Evolutionary conservation across 192 early-diverging fungal species (phyloP).

Genomic region (Mortierella hygrophila): DNA sequence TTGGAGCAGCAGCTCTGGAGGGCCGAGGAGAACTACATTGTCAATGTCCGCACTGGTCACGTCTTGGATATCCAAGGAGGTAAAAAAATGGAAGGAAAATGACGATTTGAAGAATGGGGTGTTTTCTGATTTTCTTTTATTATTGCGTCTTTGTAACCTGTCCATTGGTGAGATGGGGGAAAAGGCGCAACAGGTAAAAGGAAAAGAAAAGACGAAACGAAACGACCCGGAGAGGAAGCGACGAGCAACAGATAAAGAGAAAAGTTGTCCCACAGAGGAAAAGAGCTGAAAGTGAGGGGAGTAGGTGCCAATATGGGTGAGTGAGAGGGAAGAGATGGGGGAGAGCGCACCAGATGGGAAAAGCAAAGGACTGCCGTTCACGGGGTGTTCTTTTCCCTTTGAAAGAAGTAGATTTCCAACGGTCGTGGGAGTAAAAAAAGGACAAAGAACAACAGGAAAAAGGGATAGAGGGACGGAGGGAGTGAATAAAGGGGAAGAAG

Average conservation of each 20-base stretch:
- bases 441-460: not conserved
- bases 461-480: not conserved
- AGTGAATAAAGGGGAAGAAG: not conserved
- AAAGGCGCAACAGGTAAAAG: not conserved
- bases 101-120: not conserved
- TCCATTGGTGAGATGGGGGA: not conserved
- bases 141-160: not conserved
- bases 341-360: not conserved
- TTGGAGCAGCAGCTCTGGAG: constrained; percentile 57
- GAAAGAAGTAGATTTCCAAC: constrained; percentile 9
- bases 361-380: not conserved
- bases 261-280: not conserved
- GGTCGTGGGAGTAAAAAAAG: constrained; percentile 20
- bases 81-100: not conserved
- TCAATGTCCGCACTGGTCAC: constrained; percentile 52
- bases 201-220: not conserved
- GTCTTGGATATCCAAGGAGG: constrained; percentile 55
- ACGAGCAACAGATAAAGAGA: not conserved
- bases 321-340: no score
- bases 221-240: not conserved
- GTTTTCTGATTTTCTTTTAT: not conserved
- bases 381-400: no score
- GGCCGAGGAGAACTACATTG: constrained; percentile 46
- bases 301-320: not conserved
- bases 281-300: not conserved